Conservation (phyloP, 2,329 filamentous ascomycete genomes). For the Dactylellina leptospora region DNA sequence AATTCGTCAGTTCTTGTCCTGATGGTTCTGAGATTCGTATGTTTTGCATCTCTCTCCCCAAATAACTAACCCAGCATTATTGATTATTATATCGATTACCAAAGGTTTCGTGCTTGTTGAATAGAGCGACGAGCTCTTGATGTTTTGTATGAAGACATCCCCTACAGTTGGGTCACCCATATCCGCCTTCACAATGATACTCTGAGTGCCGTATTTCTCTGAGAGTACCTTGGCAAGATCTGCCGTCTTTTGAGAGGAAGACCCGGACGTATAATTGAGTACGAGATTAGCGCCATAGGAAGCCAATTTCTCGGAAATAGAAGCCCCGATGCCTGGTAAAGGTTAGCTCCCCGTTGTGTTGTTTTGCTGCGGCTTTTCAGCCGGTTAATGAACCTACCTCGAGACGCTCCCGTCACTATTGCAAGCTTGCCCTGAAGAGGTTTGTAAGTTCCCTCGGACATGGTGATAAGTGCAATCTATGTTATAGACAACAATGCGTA, state of each 20-base stretch:
- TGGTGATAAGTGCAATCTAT: neutral
- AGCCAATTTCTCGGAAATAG: conserved; percentile 75
- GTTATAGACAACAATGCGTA: neutral
- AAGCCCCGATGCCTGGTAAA: conserved; percentile 74
- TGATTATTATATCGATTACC: conserved; percentile 83
- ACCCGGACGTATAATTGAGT: conserved; percentile 75
- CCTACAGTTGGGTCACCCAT: conserved; percentile 63
- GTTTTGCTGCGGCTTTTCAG: conserved; percentile 29
- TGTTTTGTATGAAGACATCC: conserved; percentile 22
- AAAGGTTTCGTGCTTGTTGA: conserved; percentile 62
- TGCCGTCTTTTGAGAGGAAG: conserved; percentile 66
- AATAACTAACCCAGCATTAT: conserved; percentile 74
- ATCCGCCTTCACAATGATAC: conserved; percentile 74
- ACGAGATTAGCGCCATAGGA: conserved; percentile 75
- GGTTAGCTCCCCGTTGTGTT: conserved; percentile 5
- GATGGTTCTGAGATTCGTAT: too few species aligned
- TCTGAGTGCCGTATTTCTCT: conserved; percentile 68
- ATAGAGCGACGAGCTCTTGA: conserved; percentile 65
- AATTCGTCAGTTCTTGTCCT: too few species aligned
- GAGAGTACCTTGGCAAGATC: conserved; percentile 68
- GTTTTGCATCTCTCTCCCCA: too few species aligned
- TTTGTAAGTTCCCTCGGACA: conserved; percentile 17
- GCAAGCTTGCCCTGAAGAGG: conserved; percentile 77
- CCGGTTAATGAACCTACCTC: conserved; percentile 67
- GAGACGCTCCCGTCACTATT: conserved; percentile 79